These are phyloP conservation scores for Deinandra increscens DNA, from an alignment of 129 eudicot species.

Conservation along the genomic window DNA sequence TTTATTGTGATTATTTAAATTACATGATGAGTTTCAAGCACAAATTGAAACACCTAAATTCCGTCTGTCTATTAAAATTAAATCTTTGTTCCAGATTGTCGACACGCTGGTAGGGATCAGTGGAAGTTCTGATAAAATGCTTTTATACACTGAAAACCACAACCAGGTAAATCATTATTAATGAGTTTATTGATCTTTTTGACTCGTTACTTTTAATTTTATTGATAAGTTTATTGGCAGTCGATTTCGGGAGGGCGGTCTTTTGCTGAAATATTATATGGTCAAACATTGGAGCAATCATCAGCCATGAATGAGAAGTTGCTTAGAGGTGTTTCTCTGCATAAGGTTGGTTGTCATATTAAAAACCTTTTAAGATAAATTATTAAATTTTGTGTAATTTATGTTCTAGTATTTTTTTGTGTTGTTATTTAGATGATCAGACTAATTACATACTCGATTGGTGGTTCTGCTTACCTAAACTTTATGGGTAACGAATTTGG, in stretches of 20 bases:
- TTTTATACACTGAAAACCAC: constrained; percentile 92
- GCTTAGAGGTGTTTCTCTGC: constrained; percentile 79
- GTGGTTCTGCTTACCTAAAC: constrained; percentile 85
- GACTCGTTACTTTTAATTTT: neutral
- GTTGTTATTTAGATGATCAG: constrained; percentile 60
- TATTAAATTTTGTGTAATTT: neutral
- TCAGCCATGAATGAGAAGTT: constrained; percentile 44
- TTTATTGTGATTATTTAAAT: neutral
- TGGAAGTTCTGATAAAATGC: constrained; percentile 68
- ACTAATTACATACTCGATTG: constrained; percentile 74
- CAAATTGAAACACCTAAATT: neutral
- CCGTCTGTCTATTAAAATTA: neutral
- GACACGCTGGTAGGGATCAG: constrained; percentile 60
- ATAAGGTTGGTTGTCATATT: constrained; percentile 55
- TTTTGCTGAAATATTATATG: constrained; percentile 79
- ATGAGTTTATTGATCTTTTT: neutral
- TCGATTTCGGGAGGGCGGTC: constrained; percentile 95
- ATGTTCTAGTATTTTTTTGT: neutral
- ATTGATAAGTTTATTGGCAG: constrained; percentile 43
- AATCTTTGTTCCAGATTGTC: constrained; percentile 51
- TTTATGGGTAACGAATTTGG: constrained; percentile 99
- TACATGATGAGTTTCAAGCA: neutral
- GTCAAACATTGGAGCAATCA: constrained; percentile 43
- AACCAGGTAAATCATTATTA: constrained; percentile 59
- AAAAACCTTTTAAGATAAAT: neutral